phyloP scores from a whole-genome alignment of 2,329 filamentous ascomycete species.

The Ascochyta rabiei region DNA sequence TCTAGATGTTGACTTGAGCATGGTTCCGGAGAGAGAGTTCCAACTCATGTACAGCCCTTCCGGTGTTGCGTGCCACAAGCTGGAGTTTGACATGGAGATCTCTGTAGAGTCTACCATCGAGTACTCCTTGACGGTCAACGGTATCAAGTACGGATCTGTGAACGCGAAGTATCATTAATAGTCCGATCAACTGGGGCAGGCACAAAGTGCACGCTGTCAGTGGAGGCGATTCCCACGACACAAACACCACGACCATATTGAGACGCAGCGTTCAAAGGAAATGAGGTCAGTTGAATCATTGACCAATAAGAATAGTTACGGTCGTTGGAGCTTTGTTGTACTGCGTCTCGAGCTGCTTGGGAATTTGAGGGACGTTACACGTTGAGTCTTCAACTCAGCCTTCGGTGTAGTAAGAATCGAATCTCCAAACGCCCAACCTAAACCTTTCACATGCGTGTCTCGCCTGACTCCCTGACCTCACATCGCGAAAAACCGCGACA shows the following conservation, averaged over 20 bases:
- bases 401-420: too few relatives aligned
- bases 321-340: too few relatives aligned
- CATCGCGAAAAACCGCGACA: slow-evolving; percentile 5
- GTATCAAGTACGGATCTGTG: slow-evolving; percentile 22
- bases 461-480: neutral
- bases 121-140: slow-evolving; percentile 21
- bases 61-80: neutral
- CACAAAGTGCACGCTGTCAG: too few relatives aligned
- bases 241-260: too few relatives aligned
- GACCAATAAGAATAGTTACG: too few relatives aligned
- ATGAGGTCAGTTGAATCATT: too few relatives aligned
- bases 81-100: slow-evolving; percentile 15
- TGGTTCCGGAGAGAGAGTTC: slow-evolving; percentile 13
- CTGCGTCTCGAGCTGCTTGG: too few relatives aligned
- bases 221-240: neutral
- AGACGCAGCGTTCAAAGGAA: too few relatives aligned
- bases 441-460: neutral
- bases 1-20: slow-evolving; percentile 16
- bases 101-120: slow-evolving; percentile 26
- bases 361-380: neutral
- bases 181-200: too few relatives aligned
- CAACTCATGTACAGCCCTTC: rapidly evolving
- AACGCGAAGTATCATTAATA: slow-evolving; percentile 25
- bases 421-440: neutral
- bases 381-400: too few relatives aligned